Percentiles rank a stretch among this genome's conserved stretches.
Evolutionary conservation across 257 asterid genomes (phyloP).

Genomic region (Solanum paucissectum): DNA sequence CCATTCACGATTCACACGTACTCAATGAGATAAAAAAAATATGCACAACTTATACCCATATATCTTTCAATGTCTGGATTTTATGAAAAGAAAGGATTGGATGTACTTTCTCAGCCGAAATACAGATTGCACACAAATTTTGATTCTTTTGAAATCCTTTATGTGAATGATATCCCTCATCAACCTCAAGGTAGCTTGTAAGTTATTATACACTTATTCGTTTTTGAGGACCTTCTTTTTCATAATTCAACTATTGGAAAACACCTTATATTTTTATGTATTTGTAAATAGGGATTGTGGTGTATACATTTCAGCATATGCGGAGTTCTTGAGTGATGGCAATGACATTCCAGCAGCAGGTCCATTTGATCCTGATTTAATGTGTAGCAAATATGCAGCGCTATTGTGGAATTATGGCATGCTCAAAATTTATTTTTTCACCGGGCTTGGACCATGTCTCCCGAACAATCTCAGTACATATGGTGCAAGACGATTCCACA

Average conservation of each 20-base stretch:
- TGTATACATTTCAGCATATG: no score
- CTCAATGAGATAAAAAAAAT: neutral
- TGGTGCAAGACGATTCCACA: no score
- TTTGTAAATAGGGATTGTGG: neutral
- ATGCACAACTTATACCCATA: neutral
- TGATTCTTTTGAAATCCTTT: neutral
- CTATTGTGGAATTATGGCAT: neutral
- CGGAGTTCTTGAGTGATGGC: neutral
- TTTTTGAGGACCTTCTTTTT: no score
- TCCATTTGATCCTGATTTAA: neutral
- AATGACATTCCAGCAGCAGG: no score
- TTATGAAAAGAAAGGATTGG: neutral
- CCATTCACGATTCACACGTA: neutral
- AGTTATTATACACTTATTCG: neutral
- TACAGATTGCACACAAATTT: neutral
- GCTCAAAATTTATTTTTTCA: neutral
- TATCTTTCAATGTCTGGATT: no score
- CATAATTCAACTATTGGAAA: neutral
- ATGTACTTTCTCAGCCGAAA: no score
- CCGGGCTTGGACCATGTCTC: no score
- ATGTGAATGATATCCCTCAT: neutral
- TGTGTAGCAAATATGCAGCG: neutral
- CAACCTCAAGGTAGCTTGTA: neutral
- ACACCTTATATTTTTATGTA: neutral
- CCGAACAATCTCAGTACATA: no score